phyloP scores from a whole-genome alignment of 345 rosid species.

The Hibiscus mutabilis region DNA sequence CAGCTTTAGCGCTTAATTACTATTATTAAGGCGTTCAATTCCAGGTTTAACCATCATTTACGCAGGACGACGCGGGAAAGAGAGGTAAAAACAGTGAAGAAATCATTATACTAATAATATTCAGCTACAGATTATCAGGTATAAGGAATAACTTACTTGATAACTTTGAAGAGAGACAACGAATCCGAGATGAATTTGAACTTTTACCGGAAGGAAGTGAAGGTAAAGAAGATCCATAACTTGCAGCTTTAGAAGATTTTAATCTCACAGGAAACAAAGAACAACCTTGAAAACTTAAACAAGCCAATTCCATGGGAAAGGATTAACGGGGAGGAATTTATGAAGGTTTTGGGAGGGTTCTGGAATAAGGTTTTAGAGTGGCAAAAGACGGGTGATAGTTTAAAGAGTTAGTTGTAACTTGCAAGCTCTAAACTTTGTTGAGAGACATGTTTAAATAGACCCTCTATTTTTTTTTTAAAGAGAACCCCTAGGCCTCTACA shows the following conservation, averaged over 20 bases:
- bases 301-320: conserved; percentile 1
- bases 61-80: background rate
- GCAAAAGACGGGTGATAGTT: background rate
- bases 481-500: no score
- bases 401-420: no score
- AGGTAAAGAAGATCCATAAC: background rate
- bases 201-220: background rate
- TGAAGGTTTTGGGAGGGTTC: background rate
- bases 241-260: background rate
- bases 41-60: background rate
- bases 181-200: background rate
- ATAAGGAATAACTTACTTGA: background rate
- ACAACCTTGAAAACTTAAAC: conserved; percentile 3
- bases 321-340: background rate
- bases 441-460: no score
- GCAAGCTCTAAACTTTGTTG: no score
- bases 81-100: background rate
- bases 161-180: conserved; percentile 6
- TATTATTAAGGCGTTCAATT: background rate
- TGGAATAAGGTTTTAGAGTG: background rate
- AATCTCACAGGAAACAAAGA: background rate
- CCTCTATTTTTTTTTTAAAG: no score
- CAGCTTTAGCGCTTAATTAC: background rate
- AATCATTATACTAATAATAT: background rate
- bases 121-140: background rate